Conservation (phyloP, 225 moss, liverwort and hornwort species). For the Sphagnum tenellum region DNA sequence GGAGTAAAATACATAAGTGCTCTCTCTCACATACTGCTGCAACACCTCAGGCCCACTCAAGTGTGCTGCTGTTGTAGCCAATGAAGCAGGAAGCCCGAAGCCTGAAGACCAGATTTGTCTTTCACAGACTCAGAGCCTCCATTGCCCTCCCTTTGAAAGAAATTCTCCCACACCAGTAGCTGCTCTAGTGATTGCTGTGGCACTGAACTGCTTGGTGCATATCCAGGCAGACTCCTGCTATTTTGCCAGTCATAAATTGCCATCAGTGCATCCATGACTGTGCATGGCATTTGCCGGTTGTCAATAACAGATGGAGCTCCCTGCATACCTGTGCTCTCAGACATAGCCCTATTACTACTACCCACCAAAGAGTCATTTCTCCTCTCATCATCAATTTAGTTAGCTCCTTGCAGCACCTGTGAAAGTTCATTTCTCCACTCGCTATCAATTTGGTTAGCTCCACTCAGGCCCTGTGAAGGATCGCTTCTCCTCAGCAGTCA, state of each 20-base stretch:
- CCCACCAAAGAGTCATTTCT: slow-evolving; percentile 11
- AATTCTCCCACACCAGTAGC: slow-evolving; percentile 23
- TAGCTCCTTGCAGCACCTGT: slow-evolving; percentile 10
- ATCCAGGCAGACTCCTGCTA: slow-evolving; percentile 28
- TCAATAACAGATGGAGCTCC: slow-evolving; percentile 16
- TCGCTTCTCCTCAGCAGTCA: too few relatives aligned
- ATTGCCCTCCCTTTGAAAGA: slow-evolving; percentile 32
- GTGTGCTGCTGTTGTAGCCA: slow-evolving; percentile 25
- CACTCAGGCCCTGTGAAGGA: too few relatives aligned
- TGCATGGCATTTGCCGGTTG: slow-evolving; percentile 40
- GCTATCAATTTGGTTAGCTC: too few relatives aligned
- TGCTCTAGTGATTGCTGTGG: slow-evolving; percentile 32
- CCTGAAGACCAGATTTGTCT: slow-evolving; percentile 25
- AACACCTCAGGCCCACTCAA: slow-evolving; percentile 39
- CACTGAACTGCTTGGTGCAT: slow-evolving; percentile 10
- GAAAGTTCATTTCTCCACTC: background rate
- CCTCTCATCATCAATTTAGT: too few relatives aligned
- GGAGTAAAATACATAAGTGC: slow-evolving; percentile 51
- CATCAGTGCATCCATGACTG: slow-evolving; percentile 51
- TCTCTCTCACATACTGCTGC: slow-evolving; percentile 48
- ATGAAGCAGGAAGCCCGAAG: slow-evolving; percentile 33
- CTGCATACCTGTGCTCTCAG: slow-evolving; percentile 28
- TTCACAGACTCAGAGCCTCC: slow-evolving; percentile 33
- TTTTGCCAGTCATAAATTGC: slow-evolving; percentile 55
- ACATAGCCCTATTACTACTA: slow-evolving; percentile 24